These are phyloP conservation scores for Gastrodia elata DNA, from an alignment of 106 monocot genomes.

Conservation along the genomic window DNA sequence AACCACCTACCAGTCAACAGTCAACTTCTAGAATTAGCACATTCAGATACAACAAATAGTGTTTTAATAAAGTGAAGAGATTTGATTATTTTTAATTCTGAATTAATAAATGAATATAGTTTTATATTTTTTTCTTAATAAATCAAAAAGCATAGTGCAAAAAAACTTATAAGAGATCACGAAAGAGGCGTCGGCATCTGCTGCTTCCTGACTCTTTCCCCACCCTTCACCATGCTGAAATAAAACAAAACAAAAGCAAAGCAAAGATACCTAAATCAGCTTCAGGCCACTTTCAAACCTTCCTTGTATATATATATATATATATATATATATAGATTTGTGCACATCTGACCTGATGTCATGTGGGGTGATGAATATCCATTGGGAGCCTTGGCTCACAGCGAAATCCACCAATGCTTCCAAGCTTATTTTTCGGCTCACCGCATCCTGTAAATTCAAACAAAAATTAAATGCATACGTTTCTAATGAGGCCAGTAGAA, in stretches of 20 bases:
- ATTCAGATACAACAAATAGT: too few species aligned
- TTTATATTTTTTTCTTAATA: too few species aligned
- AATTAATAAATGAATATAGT: too few species aligned
- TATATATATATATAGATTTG: too few species aligned
- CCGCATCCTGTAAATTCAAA: constrained; percentile 81
- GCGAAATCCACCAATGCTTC: constrained; percentile 86
- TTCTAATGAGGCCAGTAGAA: background rate
- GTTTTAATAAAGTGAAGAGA: too few species aligned
- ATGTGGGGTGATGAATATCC: constrained; percentile 97
- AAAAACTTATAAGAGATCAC: too few species aligned
- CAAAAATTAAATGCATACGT: background rate
- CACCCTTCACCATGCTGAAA: constrained; percentile 81
- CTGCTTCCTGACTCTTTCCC: constrained; percentile 82
- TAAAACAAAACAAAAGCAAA: background rate
- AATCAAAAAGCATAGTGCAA: too few species aligned
- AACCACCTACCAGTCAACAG: constrained; percentile 26
- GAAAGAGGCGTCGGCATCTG: constrained; percentile 88
- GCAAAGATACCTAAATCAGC: background rate
- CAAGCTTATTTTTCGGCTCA: constrained; percentile 94
- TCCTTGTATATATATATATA: too few species aligned
- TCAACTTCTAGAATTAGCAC: too few species aligned
- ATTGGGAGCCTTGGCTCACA: constrained; percentile 74
- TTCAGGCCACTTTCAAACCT: too few species aligned
- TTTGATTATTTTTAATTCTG: too few species aligned
- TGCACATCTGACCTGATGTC: constrained; percentile 86